Evolutionary conservation across 345 rosid genomes (phyloP), one percentile per base, ranked within the genome.

Genomic region (Camelina laxa): DNA sequence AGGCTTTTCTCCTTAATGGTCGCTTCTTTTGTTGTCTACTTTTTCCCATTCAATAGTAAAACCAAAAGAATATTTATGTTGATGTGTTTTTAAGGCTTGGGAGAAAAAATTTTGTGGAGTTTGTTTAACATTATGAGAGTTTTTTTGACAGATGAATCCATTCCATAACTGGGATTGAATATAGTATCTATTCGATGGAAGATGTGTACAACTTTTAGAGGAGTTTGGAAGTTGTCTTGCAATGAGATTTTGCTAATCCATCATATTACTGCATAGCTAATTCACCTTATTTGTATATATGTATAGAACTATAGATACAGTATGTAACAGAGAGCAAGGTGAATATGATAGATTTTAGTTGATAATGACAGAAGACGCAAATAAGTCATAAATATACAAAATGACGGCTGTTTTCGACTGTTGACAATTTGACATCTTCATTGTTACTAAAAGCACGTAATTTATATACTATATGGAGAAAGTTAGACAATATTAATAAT

Each of bases 1-100:
- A 42, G 81, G 81, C 81, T 77, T 77, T 77, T 77, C 27, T 59
- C 77, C 73, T 59, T 51, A 39, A 76, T 76, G 78, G 33, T 72
- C 73, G 78, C 56, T 67, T 58, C 54, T 67, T 47, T 71, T 70
- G 35, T 60, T 75, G 30, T 67, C 56, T 48, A 50, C 69, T 60
- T 73, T 64, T 51, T 15, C 12, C 41, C 50, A n/a, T 22, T 27
- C 45, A 36, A 67, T 60, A 67, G 35, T 59, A 49, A 49, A 67
- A 56, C 31, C 4, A 35, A 64, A 10, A 17, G 4, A 12, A 2
- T 36, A 31, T 9, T 12, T 24, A 41, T 4, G 10, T 38, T 10
- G 1, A 39, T 6, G 4, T 22, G 22, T 20, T 20, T 16, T 7
- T 19, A 7, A 16, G 7, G 7, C 12, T 42, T 42, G 13, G 27